Evolutionary conservation across 495 filamentous ascomycete species (phyloP).

Genomic region (Penicillium paxilli): DNA sequence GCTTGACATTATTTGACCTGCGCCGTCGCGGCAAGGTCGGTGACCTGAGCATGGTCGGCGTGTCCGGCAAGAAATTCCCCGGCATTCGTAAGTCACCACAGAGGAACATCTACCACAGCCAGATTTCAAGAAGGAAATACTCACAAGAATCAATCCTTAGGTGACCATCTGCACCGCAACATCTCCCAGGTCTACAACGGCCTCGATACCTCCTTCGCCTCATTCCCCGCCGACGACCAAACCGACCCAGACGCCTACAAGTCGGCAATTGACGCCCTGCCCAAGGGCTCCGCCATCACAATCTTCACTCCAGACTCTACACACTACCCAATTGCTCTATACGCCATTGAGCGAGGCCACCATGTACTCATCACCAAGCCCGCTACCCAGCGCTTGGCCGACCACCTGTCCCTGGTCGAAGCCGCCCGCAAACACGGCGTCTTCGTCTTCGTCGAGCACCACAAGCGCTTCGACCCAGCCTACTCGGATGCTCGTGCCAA

Average conservation of each 20-base stretch:
- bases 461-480: constrained; percentile 92
- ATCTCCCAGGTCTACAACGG: constrained; percentile 85
- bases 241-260: constrained; percentile 85
- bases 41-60: constrained; percentile 85
- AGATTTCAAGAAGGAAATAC: not conserved
- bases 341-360: constrained; percentile 81
- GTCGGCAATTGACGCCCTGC: constrained; percentile 79
- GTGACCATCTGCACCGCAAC: constrained; percentile 84
- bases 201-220: constrained; percentile 79
- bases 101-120: not conserved
- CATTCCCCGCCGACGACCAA: constrained; percentile 71
- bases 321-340: constrained; percentile 91
- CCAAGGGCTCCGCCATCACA: constrained; percentile 84
- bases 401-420: constrained; percentile 74
- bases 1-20: constrained; percentile 86
- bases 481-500: constrained; percentile 81
- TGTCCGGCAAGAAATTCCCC: constrained; percentile 83
- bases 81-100: constrained; percentile 69
- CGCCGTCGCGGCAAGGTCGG: constrained; percentile 85
- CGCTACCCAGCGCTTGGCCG: constrained; percentile 77
- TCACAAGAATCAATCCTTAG: constrained; percentile 42
- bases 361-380: constrained; percentile 96
- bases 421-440: constrained; percentile 74
- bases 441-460: constrained; percentile 93
- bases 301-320: constrained; percentile 97